Evolutionary conservation across 1,284 basidiomycete species (phyloP).

Genomic region (Paramarasmius palmivorus): DNA sequence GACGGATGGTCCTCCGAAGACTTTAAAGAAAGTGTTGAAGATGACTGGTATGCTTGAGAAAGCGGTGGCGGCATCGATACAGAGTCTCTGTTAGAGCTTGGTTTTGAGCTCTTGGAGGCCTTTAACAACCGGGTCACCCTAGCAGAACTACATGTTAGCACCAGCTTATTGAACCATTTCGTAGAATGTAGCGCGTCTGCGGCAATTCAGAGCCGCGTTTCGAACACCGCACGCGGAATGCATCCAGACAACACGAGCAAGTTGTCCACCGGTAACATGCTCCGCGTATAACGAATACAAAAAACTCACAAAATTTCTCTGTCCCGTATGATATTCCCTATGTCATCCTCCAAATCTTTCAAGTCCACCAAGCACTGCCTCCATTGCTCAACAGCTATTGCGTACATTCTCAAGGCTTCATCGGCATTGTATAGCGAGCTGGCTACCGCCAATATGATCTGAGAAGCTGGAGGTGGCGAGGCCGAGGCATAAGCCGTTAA

Average conservation of each 20-base stretch:
- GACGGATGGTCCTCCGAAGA: slow-evolving; percentile 16
- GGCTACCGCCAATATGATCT: slow-evolving; percentile 60
- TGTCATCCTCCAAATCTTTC: slow-evolving; percentile 68
- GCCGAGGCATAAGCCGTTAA: slow-evolving; percentile 74
- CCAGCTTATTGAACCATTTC: background rate
- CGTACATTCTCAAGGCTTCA: slow-evolving; percentile 65
- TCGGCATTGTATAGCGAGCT: slow-evolving; percentile 61
- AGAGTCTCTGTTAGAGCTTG: slow-evolving; percentile 40
- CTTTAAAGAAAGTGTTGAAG: slow-evolving; percentile 35
- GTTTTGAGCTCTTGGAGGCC: slow-evolving; percentile 52
- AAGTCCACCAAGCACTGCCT: slow-evolving; percentile 58
- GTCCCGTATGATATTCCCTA: slow-evolving; percentile 67
- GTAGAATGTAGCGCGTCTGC: background rate
- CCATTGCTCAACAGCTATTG: slow-evolving; percentile 62
- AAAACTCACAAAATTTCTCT: slow-evolving; percentile 73
- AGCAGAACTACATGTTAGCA: background rate
- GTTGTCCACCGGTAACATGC: background rate
- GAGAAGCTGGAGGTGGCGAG: slow-evolving; percentile 55
- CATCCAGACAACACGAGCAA: background rate
- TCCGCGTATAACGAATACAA: background rate
- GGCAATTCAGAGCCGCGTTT: background rate
- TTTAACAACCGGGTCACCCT: slow-evolving; percentile 79
- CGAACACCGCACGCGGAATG: too few relatives aligned
- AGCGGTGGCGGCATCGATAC: slow-evolving; percentile 31
- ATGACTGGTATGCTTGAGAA: slow-evolving; percentile 29